Evolutionary conservation across 495 filamentous ascomycete genomes (phyloP).

Genomic region (Neurospora discreta): DNA sequence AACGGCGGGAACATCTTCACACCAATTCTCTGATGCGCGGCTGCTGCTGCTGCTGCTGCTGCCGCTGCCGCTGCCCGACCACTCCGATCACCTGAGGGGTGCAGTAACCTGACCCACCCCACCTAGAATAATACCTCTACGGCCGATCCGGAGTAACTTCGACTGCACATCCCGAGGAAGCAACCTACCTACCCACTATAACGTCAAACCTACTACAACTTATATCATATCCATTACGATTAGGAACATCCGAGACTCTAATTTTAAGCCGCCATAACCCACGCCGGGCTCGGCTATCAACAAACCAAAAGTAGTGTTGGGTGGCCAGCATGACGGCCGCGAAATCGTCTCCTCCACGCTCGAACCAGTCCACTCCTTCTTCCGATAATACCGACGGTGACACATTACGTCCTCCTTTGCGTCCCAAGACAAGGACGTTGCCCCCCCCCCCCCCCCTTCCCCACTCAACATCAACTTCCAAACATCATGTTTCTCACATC

Average conservation of each 20-base stretch:
- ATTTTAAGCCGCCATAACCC: background rate
- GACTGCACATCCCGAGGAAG: background rate
- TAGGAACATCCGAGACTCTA: background rate
- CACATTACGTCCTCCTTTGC: background rate
- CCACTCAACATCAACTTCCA: background rate
- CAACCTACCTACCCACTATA: background rate
- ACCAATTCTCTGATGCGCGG: background rate
- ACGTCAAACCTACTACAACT: background rate
- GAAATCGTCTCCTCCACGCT: constrained; percentile 13
- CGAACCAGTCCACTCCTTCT: constrained; percentile 12
- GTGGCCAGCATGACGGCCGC: constrained; percentile 13
- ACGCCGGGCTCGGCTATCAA: background rate
- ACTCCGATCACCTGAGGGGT: background rate
- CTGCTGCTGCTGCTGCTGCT: background rate
- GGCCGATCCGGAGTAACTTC: background rate
- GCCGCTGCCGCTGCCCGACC: background rate
- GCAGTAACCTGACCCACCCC: background rate
- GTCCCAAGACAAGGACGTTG: constrained; percentile 20
- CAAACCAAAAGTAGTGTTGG: background rate
- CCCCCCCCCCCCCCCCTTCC: constrained; percentile 13
- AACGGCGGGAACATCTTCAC: background rate
- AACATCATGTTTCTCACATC: background rate
- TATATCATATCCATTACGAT: background rate
- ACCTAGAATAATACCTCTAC: background rate
- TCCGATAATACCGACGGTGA: background rate